Conservation (phyloP, 768 basidiomycete species). For the Boletus sp. region DNA sequence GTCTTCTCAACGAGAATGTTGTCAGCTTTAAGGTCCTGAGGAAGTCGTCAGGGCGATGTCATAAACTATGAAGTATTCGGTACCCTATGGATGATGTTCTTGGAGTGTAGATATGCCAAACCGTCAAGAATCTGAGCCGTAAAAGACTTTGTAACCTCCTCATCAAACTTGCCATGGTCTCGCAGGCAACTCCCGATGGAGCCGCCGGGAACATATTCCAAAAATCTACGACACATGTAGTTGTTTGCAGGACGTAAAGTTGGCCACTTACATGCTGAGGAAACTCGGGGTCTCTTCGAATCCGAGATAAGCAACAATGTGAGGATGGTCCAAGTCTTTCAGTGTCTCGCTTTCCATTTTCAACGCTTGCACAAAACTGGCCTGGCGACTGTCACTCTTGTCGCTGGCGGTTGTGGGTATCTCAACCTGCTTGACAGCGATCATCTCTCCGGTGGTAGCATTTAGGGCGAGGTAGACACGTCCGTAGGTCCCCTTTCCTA, state of each 20-base stretch:
- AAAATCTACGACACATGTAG: slow-evolving; percentile 58
- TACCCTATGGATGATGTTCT: slow-evolving; percentile 90
- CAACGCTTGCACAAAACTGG: slow-evolving; percentile 83
- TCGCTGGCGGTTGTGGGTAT: slow-evolving; percentile 89
- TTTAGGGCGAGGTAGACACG: slow-evolving; percentile 95
- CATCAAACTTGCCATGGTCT: slow-evolving; percentile 90
- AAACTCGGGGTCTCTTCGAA: slow-evolving; percentile 86
- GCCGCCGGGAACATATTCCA: slow-evolving; percentile 98
- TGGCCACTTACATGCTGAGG: slow-evolving; percentile 78
- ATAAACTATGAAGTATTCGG: slow-evolving; percentile 15
- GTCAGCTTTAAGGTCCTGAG: slow-evolving; percentile 93
- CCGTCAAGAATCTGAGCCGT: slow-evolving; percentile 89
- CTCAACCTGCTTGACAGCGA: slow-evolving; percentile 99
- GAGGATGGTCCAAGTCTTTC: slow-evolving; percentile 93
- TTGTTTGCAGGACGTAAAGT: background rate
- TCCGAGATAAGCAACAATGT: slow-evolving; percentile 97
- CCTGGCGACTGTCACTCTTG: slow-evolving; percentile 82
- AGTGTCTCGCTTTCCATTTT: slow-evolving; percentile 95
- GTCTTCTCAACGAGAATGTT: slow-evolving; percentile 94
- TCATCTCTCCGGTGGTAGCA: slow-evolving; percentile 96
- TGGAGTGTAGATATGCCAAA: slow-evolving; percentile 87
- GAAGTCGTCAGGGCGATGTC: slow-evolving; percentile 6
- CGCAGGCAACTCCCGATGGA: slow-evolving; percentile 88
- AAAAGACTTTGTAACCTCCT: slow-evolving; percentile 89
- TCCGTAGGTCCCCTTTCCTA: slow-evolving; percentile 96